Evolutionary conservation across 2,329 filamentous ascomycete genomes (phyloP).

Genomic region (Aspergillus aculeatus): DNA sequence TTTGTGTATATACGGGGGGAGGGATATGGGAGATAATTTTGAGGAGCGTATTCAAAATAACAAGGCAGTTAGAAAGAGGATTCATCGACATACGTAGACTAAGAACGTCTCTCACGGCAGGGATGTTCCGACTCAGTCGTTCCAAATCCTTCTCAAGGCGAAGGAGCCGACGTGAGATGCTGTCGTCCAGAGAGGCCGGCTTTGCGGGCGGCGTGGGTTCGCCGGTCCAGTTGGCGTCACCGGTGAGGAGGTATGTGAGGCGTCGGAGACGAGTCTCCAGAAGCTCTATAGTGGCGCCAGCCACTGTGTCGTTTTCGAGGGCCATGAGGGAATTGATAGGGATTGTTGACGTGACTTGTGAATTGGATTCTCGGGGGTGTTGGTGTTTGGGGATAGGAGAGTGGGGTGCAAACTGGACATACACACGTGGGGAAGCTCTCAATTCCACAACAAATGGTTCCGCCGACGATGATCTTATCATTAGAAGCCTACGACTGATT

Average conservation of each 20-base stretch:
- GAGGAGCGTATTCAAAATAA: background rate
- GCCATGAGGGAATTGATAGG: slow-evolving; percentile 24
- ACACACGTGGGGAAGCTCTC: slow-evolving; percentile 4
- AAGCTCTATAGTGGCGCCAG: slow-evolving; percentile 43
- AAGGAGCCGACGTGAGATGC: slow-evolving; percentile 40
- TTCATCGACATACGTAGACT: slow-evolving; percentile 37
- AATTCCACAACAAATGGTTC: background rate
- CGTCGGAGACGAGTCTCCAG: slow-evolving; percentile 46
- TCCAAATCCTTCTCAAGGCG: slow-evolving; percentile 40
- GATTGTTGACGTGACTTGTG: background rate
- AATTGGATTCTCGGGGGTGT: background rate
- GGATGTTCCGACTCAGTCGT: slow-evolving; percentile 37
- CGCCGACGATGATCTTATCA: background rate
- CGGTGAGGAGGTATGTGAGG: slow-evolving; percentile 47
- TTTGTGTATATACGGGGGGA: background rate
- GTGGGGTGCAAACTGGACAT: slow-evolving; percentile 18
- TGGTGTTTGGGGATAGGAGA: background rate
- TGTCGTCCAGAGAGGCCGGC: slow-evolving; percentile 38
- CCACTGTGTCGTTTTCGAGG: slow-evolving; percentile 35
- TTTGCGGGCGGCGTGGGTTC: slow-evolving; percentile 34
- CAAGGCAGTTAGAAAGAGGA: background rate
- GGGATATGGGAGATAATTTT: too few relatives aligned
- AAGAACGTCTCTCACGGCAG: slow-evolving; percentile 43
- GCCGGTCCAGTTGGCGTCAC: slow-evolving; percentile 42
- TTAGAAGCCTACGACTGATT: background rate